Conservation (phyloP, 192 early-diverging fungal genomes). For the Coemansia sp. region DNA sequence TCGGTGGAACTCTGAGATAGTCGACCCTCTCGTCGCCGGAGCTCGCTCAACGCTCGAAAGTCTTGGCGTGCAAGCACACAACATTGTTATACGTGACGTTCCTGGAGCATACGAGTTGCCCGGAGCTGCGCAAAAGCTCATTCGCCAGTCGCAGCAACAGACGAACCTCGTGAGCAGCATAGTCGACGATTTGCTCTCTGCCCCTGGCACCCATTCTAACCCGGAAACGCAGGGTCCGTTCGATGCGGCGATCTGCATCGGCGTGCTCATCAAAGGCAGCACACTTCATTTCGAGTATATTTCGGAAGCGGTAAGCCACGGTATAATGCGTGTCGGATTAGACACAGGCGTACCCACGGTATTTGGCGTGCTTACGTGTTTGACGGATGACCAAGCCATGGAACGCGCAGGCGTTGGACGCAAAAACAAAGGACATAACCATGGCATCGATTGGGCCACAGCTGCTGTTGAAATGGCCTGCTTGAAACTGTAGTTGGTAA, state of each 20-base stretch:
- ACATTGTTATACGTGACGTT: slow-evolving; percentile 78
- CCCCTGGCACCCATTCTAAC: not conserved
- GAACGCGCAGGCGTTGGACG: slow-evolving; percentile 70
- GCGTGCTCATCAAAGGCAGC: slow-evolving; percentile 97
- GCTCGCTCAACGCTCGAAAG: slow-evolving; percentile 65
- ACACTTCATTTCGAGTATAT: slow-evolving; percentile 99
- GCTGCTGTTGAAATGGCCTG: slow-evolving; percentile 97
- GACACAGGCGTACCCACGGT: slow-evolving; percentile 85
- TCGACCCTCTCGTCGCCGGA: slow-evolving; percentile 78
- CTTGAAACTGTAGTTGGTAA: slow-evolving; percentile 21
- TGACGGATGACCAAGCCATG: slow-evolving; percentile 91
- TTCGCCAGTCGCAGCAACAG: slow-evolving; percentile 65
- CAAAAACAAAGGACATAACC: slow-evolving; percentile 81
- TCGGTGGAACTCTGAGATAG: slow-evolving; percentile 90
- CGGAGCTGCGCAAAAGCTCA: slow-evolving; percentile 76
- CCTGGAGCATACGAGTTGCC: slow-evolving; percentile 96
- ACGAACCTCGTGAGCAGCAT: slow-evolving; percentile 58
- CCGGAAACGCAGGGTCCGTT: slow-evolving; percentile 57
- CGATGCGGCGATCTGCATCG: slow-evolving; percentile 91
- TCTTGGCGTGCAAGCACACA: slow-evolving; percentile 66
- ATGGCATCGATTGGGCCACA: slow-evolving; percentile 92
- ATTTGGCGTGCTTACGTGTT: slow-evolving; percentile 95
- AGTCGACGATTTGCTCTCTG: slow-evolving; percentile 56
- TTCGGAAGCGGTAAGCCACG: slow-evolving; percentile 87
- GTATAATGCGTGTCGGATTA: slow-evolving; percentile 94